Conservation (phyloP, 2,329 filamentous ascomycete species). For the Alternaria consortialis region DNA sequence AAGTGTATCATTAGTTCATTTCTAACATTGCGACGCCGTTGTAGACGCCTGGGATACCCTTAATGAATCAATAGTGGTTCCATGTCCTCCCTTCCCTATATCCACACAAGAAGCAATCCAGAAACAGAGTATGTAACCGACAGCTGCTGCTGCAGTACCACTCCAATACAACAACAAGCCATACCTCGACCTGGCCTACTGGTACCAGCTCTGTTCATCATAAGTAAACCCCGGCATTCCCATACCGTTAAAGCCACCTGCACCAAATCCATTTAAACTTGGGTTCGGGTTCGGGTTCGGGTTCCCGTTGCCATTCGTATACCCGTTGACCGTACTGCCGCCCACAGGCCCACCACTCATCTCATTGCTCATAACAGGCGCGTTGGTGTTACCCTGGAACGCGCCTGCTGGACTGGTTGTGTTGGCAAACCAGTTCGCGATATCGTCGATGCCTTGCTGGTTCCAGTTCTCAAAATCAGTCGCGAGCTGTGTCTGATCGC, state of each 20-base stretch:
- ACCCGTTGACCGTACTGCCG: slow-evolving; percentile 17
- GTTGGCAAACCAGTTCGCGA: slow-evolving; percentile 42
- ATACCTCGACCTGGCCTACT: slow-evolving; percentile 2
- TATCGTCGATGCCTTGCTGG: slow-evolving; percentile 36
- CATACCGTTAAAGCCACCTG: slow-evolving; percentile 17
- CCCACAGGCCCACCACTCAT: slow-evolving; percentile 33
- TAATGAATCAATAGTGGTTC: background rate
- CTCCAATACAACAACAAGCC: background rate
- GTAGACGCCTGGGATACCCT: background rate
- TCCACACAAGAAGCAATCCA: background rate
- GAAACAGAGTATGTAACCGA: background rate
- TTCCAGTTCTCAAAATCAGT: slow-evolving; percentile 71
- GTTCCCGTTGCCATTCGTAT: slow-evolving; percentile 21
- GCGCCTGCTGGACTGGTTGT: slow-evolving; percentile 24
- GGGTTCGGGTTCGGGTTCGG: background rate
- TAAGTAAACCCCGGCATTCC: slow-evolving; percentile 35
- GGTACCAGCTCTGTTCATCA: slow-evolving; percentile 39
- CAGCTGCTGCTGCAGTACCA: too few species aligned
- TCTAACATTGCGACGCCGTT: background rate
- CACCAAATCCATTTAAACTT: slow-evolving; percentile 14
- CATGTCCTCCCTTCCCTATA: background rate
- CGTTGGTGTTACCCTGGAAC: slow-evolving; percentile 10
- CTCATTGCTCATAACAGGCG: slow-evolving; percentile 7
- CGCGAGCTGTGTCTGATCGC: slow-evolving; percentile 69
- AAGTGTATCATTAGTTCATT: background rate